Evolutionary conservation across 2,329 filamentous ascomycete species (phyloP), one percentile per base, ranked within the genome.

Genomic region (Thermothelomyces thermophilus): DNA sequence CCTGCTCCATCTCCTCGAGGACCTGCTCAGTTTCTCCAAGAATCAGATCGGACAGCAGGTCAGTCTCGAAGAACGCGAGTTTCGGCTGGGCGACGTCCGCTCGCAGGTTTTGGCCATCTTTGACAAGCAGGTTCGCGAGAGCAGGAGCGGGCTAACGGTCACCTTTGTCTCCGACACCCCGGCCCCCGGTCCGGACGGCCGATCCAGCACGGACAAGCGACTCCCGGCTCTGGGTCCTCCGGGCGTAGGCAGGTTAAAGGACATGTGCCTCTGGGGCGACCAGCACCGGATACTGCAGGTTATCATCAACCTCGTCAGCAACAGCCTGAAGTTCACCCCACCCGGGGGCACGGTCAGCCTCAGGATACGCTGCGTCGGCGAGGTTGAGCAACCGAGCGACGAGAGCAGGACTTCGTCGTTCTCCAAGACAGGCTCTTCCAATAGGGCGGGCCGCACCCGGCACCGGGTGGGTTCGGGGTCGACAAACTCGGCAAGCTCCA

Each of bases 211-310:
- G 30, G 68, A 70, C 31, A 68, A 62, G 50, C 70, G 60, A 14
- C 66, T 80, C 13, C 78, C 79, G 10, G 80, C 80, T 2, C 70
- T 83, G 14, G 84, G 83, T 0, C 84, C 84, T 1, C 71, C 74
- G 26, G 84, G 84, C 4, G 73, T 79, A 3, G 85, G 84, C 9
- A 74, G 84, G 16, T 66, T 95, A 20, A 87, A 86, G 63, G 88
- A 95, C 56, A 90, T 94, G 83, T 83, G 86, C 44, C 72, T 96
- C 1, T 93, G 87, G 82, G 90, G 90, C n/a, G 90, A 96, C 60
- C 86, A 93, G 58, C 89, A 95, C 62, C 77, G 90, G 39, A 93
- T 95, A 34, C 70, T 95, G 22, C 90, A 95, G 64, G 86, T 95
- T n/a, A 80, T 95, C 41, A 95, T 94, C 71, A 95, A 95, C 62